These are phyloP conservation scores for Cladophialophora psammophila DNA, from an alignment of 2,329 filamentous ascomycete species.

Conservation along the genomic window DNA sequence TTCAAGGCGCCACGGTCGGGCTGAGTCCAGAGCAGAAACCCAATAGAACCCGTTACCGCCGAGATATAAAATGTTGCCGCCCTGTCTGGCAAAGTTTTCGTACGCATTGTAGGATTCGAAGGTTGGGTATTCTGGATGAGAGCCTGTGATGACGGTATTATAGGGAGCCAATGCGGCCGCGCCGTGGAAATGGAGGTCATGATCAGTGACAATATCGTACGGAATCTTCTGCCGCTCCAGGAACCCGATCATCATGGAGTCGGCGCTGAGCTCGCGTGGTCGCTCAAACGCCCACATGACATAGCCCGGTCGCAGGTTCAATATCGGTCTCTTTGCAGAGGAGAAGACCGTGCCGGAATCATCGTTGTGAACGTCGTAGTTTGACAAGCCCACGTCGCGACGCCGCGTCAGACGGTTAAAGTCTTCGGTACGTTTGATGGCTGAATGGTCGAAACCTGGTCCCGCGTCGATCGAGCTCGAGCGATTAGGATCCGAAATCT, in stretches of 20 bases:
- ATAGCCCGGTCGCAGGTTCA: conserved; percentile 50
- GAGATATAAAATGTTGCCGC: conserved; percentile 49
- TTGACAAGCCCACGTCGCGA: conserved; percentile 48
- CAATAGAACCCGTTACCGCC: conserved; percentile 52
- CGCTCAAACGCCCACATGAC: conserved; percentile 49
- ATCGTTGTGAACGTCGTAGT: conserved; percentile 51
- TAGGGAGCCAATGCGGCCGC: conserved; percentile 36
- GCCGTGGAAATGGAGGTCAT: conserved; percentile 45
- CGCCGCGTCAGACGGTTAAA: conserved; percentile 43
- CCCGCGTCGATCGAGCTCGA: conserved; percentile 35
- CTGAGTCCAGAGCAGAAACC: conserved; percentile 31
- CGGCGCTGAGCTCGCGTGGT: conserved; percentile 49
- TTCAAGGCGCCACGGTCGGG: conserved; percentile 45
- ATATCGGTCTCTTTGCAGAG: conserved; percentile 47
- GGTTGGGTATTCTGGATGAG: conserved; percentile 49
- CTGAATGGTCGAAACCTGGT: conserved; percentile 24
- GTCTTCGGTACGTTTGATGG: conserved; percentile 33
- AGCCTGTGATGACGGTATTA: conserved; percentile 43
- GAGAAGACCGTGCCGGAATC: conserved; percentile 47
- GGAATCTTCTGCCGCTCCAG: conserved; percentile 44
- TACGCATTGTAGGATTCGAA: conserved; percentile 43
- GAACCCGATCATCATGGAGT: conserved; percentile 48
- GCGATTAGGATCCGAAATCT: conserved; percentile 46
- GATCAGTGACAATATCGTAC: conserved; percentile 51
- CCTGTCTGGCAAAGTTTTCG: conserved; percentile 41